A percentile compares a stretch with the other conserved stretches of the same genome.
Conservation (phyloP, 164 flowering plant species). For the Malania oleifera region DNA sequence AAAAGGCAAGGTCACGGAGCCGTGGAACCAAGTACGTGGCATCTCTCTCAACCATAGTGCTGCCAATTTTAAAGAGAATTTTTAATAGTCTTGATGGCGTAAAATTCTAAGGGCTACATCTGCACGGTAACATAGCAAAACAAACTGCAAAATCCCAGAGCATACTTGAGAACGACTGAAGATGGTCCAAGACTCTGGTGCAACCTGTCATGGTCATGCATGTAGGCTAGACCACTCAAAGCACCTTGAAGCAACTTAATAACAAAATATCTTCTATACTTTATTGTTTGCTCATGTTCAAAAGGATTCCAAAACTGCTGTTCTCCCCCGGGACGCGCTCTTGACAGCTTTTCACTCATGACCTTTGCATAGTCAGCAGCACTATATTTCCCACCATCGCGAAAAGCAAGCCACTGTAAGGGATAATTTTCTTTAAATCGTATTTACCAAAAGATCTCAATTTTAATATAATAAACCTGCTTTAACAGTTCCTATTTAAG, state of each 20-base stretch:
- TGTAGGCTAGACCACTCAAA: conserved; percentile 69
- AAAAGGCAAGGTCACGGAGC: conserved; percentile 91
- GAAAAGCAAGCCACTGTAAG: conserved; percentile 93
- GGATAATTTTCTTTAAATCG: conserved; percentile 10
- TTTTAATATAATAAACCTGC: not conserved
- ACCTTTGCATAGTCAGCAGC: conserved; percentile 87
- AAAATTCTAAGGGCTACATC: too few species aligned
- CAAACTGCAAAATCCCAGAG: conserved; percentile 8
- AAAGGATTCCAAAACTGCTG: conserved; percentile 59
- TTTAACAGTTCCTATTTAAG: not conserved
- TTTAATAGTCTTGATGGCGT: too few species aligned
- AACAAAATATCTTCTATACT: conserved; percentile 58
- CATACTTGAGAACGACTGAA: conserved; percentile 88
- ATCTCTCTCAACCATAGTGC: conserved; percentile 76
- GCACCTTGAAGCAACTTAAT: conserved; percentile 63
- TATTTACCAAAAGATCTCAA: not conserved
- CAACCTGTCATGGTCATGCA: conserved; percentile 81
- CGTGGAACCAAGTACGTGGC: conserved; percentile 66
- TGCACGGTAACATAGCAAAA: not conserved
- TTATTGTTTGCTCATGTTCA: conserved; percentile 44
- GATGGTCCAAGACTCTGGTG: conserved; percentile 98
- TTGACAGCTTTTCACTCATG: conserved; percentile 54
- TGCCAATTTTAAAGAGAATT: conserved; percentile 21
- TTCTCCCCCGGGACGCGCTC: conserved; percentile 24
- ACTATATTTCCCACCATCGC: conserved; percentile 74